Percentiles rank a stretch among this genome's conserved stretches.
These are phyloP conservation scores for Nothopassalora personata DNA, from an alignment of 2,329 filamentous ascomycete genomes.

Conservation along the genomic window DNA sequence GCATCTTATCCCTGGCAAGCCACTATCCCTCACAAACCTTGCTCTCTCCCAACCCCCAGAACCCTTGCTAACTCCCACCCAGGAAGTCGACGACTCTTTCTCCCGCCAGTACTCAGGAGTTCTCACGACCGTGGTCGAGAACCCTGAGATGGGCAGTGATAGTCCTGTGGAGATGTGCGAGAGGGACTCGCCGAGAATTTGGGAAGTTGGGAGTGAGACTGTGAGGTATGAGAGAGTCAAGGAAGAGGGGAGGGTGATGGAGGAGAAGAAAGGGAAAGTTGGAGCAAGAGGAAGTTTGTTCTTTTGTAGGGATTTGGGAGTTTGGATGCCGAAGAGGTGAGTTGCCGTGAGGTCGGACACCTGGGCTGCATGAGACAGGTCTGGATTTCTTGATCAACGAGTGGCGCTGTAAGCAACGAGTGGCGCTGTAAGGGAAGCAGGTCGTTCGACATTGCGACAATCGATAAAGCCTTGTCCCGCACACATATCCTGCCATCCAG, in stretches of 20 bases:
- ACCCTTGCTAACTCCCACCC: neutral
- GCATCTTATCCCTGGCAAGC: too few relatives aligned
- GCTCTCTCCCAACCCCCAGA: neutral
- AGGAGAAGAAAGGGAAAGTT: constrained; percentile 1
- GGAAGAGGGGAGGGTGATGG: neutral
- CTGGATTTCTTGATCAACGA: too few relatives aligned
- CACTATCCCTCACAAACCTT: neutral
- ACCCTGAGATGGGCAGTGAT: constrained; percentile 25
- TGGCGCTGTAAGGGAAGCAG: too few relatives aligned
- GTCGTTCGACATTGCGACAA: too few relatives aligned
- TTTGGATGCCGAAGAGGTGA: constrained; percentile 25
- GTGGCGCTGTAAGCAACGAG: too few relatives aligned
- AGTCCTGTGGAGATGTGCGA: constrained; percentile 24
- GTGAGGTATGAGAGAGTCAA: neutral
- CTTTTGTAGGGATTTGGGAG: constrained; percentile 22
- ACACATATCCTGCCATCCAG: too few relatives aligned
- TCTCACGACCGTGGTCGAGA: constrained; percentile 21
- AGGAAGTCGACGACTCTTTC: constrained; percentile 23
- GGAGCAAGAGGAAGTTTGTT: constrained; percentile 21
- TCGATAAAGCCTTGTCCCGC: too few relatives aligned
- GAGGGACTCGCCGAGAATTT: constrained; percentile 16
- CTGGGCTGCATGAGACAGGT: neutral
- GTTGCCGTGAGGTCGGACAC: neutral
- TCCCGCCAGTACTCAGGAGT: constrained; percentile 22
- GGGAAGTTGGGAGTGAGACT: constrained; percentile 21